phyloP scores from a whole-genome alignment of 495 filamentous ascomycete genomes.

The Pyrenula massariospora region DNA sequence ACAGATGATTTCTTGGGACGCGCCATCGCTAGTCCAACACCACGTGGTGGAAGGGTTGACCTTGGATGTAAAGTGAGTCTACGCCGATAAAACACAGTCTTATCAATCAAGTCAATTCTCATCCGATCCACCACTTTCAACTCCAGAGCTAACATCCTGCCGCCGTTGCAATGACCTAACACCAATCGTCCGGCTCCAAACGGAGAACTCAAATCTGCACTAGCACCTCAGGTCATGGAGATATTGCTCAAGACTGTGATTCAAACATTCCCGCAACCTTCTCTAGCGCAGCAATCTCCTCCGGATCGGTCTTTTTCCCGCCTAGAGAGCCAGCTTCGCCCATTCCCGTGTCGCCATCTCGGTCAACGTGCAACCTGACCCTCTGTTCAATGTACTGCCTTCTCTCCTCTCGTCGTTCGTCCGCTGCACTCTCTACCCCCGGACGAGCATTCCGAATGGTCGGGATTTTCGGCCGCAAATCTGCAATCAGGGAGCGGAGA shows the following conservation, averaged over 20 bases:
- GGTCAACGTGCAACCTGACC: constrained; percentile 33
- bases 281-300: constrained; percentile 35
- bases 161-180: no score
- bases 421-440: constrained; percentile 11
- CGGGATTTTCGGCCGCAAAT: constrained; percentile 49
- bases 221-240: no score
- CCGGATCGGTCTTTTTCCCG: constrained; percentile 28
- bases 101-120: no score
- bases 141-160: no score
- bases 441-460: constrained; percentile 30
- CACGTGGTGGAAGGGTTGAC: constrained; percentile 3
- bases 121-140: no score
- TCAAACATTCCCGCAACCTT: constrained; percentile 27
- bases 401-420: neutral
- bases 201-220: no score
- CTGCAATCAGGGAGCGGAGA: constrained; percentile 51
- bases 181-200: no score
- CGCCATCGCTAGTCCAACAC: neutral
- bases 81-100: no score
- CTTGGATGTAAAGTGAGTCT: no score
- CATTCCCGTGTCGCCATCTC: constrained; percentile 27
- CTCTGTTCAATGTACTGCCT: constrained; percentile 59
- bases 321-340: constrained; percentile 26
- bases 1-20: neutral
- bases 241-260: constrained; percentile 17